These are phyloP conservation scores for Debaryomyces tyrocola DNA, from an alignment of 805 yeast species.

Conservation along the genomic window DNA sequence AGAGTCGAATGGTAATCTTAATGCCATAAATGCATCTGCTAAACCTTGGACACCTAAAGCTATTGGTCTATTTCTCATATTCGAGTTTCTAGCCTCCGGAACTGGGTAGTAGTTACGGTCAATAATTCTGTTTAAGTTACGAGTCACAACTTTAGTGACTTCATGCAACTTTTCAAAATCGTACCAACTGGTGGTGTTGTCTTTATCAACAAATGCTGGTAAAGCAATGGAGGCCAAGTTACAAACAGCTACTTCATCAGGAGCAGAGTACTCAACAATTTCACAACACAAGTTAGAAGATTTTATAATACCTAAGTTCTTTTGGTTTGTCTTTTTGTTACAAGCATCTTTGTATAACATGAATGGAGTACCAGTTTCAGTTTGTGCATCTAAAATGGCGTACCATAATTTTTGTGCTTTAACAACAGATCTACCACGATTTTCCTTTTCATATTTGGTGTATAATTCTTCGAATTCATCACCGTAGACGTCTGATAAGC, in stretches of 20 bases:
- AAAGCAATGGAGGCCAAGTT: slow-evolving; percentile 60
- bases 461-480: slow-evolving; percentile 55
- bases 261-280: slow-evolving; percentile 59
- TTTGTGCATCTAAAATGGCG: slow-evolving; percentile 59
- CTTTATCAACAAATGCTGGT: slow-evolving; percentile 54
- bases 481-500: slow-evolving; percentile 54
- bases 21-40: slow-evolving; percentile 57
- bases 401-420: slow-evolving; percentile 65
- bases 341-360: slow-evolving; percentile 66
- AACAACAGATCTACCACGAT: slow-evolving; percentile 48
- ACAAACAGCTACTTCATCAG: slow-evolving; percentile 62
- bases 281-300: slow-evolving; percentile 65
- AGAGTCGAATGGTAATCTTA: slow-evolving; percentile 59
- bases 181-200: slow-evolving; percentile 44
- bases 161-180: slow-evolving; percentile 57
- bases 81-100: slow-evolving; percentile 52
- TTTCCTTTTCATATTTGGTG: slow-evolving; percentile 51
- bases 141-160: slow-evolving; percentile 53
- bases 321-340: slow-evolving; percentile 57
- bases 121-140: slow-evolving; percentile 56
- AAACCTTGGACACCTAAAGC: slow-evolving; percentile 66
- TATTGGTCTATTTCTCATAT: slow-evolving; percentile 60
- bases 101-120: slow-evolving; percentile 60
- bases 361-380: slow-evolving; percentile 66
- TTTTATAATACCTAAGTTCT: slow-evolving; percentile 59